Percentiles rank a stretch among this genome's conserved stretches.
Conservation (phyloP, 2,329 filamentous ascomycete genomes). For the Allantophomopsis lycopodina region DNA sequence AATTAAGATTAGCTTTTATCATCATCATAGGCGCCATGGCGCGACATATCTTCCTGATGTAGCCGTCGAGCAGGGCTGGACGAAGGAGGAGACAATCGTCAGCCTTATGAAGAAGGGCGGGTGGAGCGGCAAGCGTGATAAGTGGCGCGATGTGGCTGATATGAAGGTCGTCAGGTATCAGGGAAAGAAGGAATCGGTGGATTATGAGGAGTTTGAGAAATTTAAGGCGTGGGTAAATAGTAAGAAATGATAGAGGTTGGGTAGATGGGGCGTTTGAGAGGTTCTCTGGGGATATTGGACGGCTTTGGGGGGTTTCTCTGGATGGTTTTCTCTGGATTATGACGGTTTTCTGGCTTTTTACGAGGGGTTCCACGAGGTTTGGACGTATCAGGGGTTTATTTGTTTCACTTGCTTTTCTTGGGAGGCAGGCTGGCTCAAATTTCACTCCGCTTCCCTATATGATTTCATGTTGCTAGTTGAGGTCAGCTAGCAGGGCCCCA, state of each 20-base stretch:
- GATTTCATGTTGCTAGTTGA: no score
- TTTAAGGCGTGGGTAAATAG: slow-evolving; percentile 63
- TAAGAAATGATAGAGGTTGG: slow-evolving; percentile 1
- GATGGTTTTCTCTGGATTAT: no score
- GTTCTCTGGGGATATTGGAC: no score
- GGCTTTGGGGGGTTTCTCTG: no score
- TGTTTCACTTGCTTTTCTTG: no score
- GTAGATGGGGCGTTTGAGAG: neutral
- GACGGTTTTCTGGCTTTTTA: no score
- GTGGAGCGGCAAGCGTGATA: slow-evolving; percentile 54
- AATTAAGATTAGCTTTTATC: slow-evolving; percentile 71
- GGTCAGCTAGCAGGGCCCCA: no score
- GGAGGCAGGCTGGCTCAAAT: no score
- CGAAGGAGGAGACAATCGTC: slow-evolving; percentile 77
- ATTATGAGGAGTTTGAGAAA: slow-evolving; percentile 60
- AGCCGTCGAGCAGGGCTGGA: slow-evolving; percentile 86
- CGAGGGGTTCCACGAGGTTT: no score
- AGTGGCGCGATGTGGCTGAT: slow-evolving; percentile 64
- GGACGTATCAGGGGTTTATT: no score
- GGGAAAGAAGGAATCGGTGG: slow-evolving; percentile 61
- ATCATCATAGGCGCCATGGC: slow-evolving; percentile 60
- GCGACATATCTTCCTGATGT: slow-evolving; percentile 91
- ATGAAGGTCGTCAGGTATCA: slow-evolving; percentile 75
- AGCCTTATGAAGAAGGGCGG: slow-evolving; percentile 92
- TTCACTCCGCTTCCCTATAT: no score